phyloP scores from a whole-genome alignment of 805 yeast genomes.

The Tetrapisispora iriomotensis region DNA sequence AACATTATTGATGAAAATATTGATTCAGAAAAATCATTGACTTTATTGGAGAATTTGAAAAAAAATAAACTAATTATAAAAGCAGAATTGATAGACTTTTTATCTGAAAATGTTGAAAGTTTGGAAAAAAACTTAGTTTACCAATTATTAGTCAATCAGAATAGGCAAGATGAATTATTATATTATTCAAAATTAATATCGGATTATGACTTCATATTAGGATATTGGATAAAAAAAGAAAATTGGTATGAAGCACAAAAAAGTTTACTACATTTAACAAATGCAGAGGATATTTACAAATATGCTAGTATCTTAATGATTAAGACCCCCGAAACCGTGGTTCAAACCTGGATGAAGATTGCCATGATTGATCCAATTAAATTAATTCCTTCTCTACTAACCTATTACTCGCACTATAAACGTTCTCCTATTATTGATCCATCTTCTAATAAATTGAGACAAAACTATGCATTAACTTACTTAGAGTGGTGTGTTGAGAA shows the following conservation, averaged over 20 bases:
- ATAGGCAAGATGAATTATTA: slow-evolving; percentile 53
- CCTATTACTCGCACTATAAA: slow-evolving; percentile 45
- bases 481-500: slow-evolving; percentile 45
- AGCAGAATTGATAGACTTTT: slow-evolving; percentile 38
- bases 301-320: slow-evolving; percentile 60
- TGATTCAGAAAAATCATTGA: background rate
- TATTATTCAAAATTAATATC: slow-evolving; percentile 56
- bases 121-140: slow-evolving; percentile 63
- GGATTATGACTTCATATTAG: slow-evolving; percentile 61
- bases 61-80: slow-evolving; percentile 19
- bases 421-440: slow-evolving; percentile 3
- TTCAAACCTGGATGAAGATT: slow-evolving; percentile 64
- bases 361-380: slow-evolving; percentile 46
- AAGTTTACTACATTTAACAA: slow-evolving; percentile 40
- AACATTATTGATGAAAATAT: slow-evolving; percentile 28
- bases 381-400: slow-evolving; percentile 66
- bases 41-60: background rate
- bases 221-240: slow-evolving; percentile 57
- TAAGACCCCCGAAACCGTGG: slow-evolving; percentile 59
- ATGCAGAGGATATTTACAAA: slow-evolving; percentile 45
- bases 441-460: slow-evolving; percentile 31
- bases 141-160: slow-evolving; percentile 59
- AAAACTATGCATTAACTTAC: slow-evolving; percentile 59
- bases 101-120: slow-evolving; percentile 36
- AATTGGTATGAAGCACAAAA: slow-evolving; percentile 68